Base-by-base conservation (phyloP, 768 basidiomycete genomes). In the Lactarius psammicola region DNA sequence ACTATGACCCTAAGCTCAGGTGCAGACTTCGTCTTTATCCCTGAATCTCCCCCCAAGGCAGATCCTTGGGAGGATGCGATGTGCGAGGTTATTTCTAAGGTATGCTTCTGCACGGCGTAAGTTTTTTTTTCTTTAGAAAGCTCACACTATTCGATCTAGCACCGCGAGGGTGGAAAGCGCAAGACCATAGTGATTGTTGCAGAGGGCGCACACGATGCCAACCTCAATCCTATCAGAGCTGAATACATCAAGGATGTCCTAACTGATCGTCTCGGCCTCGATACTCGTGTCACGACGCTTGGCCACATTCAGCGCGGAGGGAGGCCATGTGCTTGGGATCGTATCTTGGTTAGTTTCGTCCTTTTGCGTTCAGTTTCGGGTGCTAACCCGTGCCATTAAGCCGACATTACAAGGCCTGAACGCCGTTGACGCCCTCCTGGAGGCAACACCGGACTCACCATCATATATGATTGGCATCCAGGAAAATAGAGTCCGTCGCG, bases 101-200 rank as follows among this genome's bases (percentile, higher is more conserved):
- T 94, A 73, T 65, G 87, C 78, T 7, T 15, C 15, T 38, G 56
- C 38, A 11, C 33, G 9, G 20, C 38, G 31, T 46, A 38, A 1
- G 26, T 11, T 18, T 62, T 67, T 33, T 26, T 30, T 11, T 46
- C 18, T 23, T 1, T 23, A 23, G 10, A 49, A 49, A 49, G 23
- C 46, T 26, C 46, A 49, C 13, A 23, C 23, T 11, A n/a, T 11
- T 23, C 4, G 58, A 59, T 54, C 28, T 69, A 98, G 94, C 95
- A 98, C 76, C 90, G 97, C 64, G 80, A 84, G 69, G 79, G 90
- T 28, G 97, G 97, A 40, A 98, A 98, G 79, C 88, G 97, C 71
- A 98, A 96, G 80, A 98, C 96, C 1, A 97, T 99, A 69, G 94
- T 99, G 64, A 97, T 99, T 69, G 90, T 98, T 49, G 96, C 97